Evolutionary conservation across 345 rosid species (phyloP).

Genomic region (Lepidium didymum): DNA sequence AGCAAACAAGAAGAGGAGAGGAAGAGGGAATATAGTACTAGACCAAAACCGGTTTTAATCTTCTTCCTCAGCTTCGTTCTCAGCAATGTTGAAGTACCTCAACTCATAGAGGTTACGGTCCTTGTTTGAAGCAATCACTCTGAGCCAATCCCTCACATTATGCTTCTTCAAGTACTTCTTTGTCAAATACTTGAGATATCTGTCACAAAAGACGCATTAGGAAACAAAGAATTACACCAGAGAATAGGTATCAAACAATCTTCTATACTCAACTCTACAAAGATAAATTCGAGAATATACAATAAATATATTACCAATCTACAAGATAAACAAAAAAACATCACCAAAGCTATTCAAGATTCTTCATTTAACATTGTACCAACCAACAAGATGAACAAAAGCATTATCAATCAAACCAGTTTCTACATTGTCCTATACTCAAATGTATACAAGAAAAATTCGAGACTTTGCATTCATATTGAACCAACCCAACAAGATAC

Average conservation of each 20-base stretch:
- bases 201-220: background rate
- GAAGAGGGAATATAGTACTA: background rate
- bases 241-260: background rate
- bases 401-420: too few species aligned
- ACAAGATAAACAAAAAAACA: background rate
- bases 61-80: slow-evolving; percentile 87
- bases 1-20: background rate
- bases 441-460: background rate
- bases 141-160: slow-evolving; percentile 90
- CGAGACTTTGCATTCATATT: background rate
- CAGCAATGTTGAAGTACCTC: slow-evolving; percentile 91
- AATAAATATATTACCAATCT: background rate
- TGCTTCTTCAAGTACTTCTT: slow-evolving; percentile 92
- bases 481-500: background rate
- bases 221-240: background rate
- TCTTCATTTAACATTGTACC: background rate
- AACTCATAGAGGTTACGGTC: slow-evolving; percentile 74
- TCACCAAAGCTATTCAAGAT: background rate
- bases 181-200: slow-evolving; percentile 80
- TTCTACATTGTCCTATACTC: background rate
- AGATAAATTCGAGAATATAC: background rate
- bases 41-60: slow-evolving; percentile 33
- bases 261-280: background rate
- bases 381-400: background rate
- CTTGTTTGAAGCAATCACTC: slow-evolving; percentile 80